These are phyloP conservation scores for Aspergillus oerlinghausenensis DNA, from an alignment of 2,329 filamentous ascomycete genomes.

Conservation along the genomic window DNA sequence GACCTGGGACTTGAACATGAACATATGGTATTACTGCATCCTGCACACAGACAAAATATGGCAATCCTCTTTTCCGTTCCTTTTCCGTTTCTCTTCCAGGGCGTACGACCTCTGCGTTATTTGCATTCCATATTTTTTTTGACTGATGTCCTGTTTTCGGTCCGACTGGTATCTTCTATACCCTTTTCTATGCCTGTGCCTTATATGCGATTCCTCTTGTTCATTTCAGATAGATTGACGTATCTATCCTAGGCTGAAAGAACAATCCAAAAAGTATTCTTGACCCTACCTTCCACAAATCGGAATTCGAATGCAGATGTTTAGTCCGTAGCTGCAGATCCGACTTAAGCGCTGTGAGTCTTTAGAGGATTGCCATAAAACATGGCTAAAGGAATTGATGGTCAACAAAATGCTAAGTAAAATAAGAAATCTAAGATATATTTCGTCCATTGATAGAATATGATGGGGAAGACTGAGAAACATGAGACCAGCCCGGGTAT, in stretches of 20 bases:
- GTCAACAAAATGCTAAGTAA: background rate
- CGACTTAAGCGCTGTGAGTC: background rate
- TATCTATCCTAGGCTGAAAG: no score
- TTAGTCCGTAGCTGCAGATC: background rate
- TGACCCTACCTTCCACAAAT: background rate
- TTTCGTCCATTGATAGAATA: background rate
- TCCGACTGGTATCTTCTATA: background rate
- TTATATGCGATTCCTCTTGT: background rate
- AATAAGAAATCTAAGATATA: background rate
- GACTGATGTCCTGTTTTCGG: background rate
- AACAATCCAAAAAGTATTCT: background rate
- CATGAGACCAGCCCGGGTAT: slow-evolving; percentile 16
- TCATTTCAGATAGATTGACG: background rate
- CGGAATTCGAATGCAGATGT: background rate
- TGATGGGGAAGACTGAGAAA: background rate
- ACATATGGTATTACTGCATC: background rate
- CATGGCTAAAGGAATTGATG: background rate
- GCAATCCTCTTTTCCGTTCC: background rate
- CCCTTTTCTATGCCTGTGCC: background rate
- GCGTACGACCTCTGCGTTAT: background rate
- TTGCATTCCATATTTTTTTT: background rate
- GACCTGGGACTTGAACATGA: background rate
- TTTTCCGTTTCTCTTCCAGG: background rate
- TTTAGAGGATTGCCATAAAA: background rate
- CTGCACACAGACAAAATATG: background rate